phyloP scores from a whole-genome alignment of 1,139 yeast species.

The Yamadazyma buinensis region DNA sequence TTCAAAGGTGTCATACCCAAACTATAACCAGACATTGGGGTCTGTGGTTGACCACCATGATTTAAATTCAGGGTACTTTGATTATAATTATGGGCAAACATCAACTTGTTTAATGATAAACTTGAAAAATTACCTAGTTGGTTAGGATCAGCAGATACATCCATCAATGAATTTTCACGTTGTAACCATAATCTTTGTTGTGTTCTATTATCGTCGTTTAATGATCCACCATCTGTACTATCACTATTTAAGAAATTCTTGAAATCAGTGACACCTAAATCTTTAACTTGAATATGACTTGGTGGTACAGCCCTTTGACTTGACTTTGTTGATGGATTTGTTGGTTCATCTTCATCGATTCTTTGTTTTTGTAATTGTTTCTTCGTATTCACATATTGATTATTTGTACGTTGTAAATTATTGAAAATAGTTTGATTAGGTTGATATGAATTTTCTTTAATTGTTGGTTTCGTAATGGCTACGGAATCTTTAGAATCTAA shows the following conservation, averaged over 20 bases:
- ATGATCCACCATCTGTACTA: conserved; percentile 3
- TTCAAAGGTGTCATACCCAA: conserved; percentile 7
- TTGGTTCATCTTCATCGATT: conserved; percentile 2
- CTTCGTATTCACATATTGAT: conserved; percentile 27
- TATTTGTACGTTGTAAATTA: conserved; percentile 39
- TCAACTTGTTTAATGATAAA: conserved; percentile 42
- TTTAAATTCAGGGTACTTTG: conserved; percentile 24
- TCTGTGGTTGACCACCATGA: conserved; percentile 13
- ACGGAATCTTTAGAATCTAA: conserved; percentile 26
- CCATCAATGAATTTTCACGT: conserved; percentile 68
- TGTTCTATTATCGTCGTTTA: conserved; percentile 43
- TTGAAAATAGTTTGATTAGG: conserved; percentile 45
- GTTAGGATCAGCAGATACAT: conserved; percentile 39
- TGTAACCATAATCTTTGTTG: conserved; percentile 83
- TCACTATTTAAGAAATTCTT: conserved; percentile 26
- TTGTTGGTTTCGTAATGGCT: conserved; percentile 30
- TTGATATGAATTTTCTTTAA: conserved; percentile 38
- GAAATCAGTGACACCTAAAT: conserved; percentile 27
- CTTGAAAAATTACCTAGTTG: conserved; percentile 38
- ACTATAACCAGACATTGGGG: conserved; percentile 8
- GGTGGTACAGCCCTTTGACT: conserved; percentile 2
- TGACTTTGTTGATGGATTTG: not conserved
- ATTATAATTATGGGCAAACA: conserved; percentile 39
- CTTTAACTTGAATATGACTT: conserved; percentile 10
- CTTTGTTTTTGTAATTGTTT: conserved; percentile 16